phyloP scores from a whole-genome alignment of 2,329 filamentous ascomycete species.

The Epichloe bromicola region DNA sequence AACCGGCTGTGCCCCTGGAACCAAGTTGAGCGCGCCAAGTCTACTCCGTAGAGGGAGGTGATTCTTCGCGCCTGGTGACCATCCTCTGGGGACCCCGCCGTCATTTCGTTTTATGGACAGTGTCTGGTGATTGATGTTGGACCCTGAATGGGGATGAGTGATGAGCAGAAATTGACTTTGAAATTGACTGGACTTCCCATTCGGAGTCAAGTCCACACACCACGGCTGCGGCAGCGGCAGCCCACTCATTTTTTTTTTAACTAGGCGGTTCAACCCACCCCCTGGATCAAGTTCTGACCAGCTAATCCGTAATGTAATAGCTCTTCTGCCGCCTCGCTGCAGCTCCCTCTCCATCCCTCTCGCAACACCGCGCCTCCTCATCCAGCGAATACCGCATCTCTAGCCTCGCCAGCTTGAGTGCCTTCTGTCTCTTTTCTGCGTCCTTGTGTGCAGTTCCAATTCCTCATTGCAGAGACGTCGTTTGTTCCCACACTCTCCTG shows the following conservation, averaged over 20 bases:
- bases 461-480: not conserved
- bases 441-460: not conserved
- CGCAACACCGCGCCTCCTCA: not conserved
- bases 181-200: too few relatives aligned
- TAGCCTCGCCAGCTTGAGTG: slow-evolving; percentile 3
- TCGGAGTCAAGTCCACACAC: too few relatives aligned
- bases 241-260: too few relatives aligned
- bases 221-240: too few relatives aligned
- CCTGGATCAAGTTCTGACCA: too few relatives aligned
- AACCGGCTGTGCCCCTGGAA: not conserved
- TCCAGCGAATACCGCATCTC: not conserved
- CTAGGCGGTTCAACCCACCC: too few relatives aligned
- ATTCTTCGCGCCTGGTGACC: not conserved
- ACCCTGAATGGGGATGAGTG: not conserved
- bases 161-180: not conserved
- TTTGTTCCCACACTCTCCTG: not conserved
- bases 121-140: not conserved
- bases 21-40: not conserved
- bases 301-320: too few relatives aligned
- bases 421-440: not conserved
- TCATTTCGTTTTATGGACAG: not conserved
- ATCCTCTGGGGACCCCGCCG: not conserved
- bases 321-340: not conserved
- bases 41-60: not conserved
- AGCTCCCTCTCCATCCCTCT: not conserved